Base-by-base conservation (phyloP, 495 filamentous ascomycete species). In the Niebla homalea region DNA sequence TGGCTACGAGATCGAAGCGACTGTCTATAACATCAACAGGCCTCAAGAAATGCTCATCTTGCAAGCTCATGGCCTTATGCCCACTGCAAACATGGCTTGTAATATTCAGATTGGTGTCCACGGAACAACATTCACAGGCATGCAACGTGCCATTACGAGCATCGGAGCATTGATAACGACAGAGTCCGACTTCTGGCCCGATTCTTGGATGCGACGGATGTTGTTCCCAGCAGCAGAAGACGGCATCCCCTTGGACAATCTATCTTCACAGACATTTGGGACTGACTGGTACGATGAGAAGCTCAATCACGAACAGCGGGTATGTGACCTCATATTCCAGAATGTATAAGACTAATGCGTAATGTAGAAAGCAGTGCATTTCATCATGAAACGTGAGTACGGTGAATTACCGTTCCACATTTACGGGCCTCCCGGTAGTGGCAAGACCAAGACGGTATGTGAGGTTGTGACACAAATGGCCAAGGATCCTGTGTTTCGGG, bases 371-470 rank as follows among this genome's bases (percentile, higher is more conserved):
- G 54, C 54, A 12, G 50, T 57, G 11, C 40, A 57, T 35, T 14
- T 45, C 15, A 26, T 57, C 10, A 44, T 48, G 20, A 25, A 29
- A 6, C 32, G 19, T 21, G 39, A 48, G 18, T 57, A 57, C 41
- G 54, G 54, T 11, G 22, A 35, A 15, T 25, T 57, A 16, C 44
- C 36, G 4, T 57, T 43, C 41, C 44, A 96, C 50, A 85, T 98
- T 49, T 85, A 96, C 50, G 92, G 92, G 0, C 92, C 92, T 32
- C 92, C 92, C 12, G 92, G 92, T 14, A 98, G 92, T 10, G 92
- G 92, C 51, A 98, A 98, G 68, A 98, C 92, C n/a, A 57, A 57
- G 40, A 57, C 54, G 36, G 41, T 57, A n/a, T 46, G 45, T 25
- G 54, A 57, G 26, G 16, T 45, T 26, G 50, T 57, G 16, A 45